A percentile compares a stretch with the other conserved stretches of the same genome.
These are phyloP conservation scores for Roridomyces roridus DNA, from an alignment of 768 basidiomycete genomes.

Conservation along the genomic window DNA sequence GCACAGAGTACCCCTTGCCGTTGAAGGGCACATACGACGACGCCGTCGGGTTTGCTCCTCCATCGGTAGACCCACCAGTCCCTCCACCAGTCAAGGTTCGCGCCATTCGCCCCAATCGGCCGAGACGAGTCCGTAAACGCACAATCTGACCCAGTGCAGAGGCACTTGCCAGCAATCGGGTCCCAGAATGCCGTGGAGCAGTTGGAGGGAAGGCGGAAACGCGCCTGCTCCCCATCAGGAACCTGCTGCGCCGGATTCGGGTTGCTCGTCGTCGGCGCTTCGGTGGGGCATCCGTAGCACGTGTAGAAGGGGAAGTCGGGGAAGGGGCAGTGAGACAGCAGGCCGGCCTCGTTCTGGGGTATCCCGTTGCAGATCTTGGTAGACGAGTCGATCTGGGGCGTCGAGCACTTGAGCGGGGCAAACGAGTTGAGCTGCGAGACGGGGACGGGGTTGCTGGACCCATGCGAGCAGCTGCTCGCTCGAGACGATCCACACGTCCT, in stretches of 20 bases:
- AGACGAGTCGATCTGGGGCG: conserved; percentile 60
- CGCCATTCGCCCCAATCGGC: conserved; percentile 73
- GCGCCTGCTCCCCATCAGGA: conserved; percentile 47
- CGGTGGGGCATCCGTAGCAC: conserved; percentile 76
- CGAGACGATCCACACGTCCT: conserved; percentile 75
- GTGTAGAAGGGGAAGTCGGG: conserved; percentile 80
- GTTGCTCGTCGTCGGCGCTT: conserved; percentile 54
- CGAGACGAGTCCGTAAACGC: conserved; percentile 65
- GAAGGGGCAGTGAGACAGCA: conserved; percentile 67
- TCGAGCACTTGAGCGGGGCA: conserved; percentile 64
- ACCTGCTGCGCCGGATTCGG: conserved; percentile 71
- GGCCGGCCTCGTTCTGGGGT: conserved; percentile 65
- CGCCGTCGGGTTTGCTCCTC: conserved; percentile 22
- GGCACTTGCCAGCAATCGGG: conserved; percentile 66
- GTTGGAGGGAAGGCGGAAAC: conserved; percentile 64
- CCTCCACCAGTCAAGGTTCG: conserved; percentile 72
- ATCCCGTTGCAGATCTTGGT: conserved; percentile 79
- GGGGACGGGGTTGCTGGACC: conserved; percentile 73
- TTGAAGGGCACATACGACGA: conserved; percentile 59
- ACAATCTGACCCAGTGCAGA: conserved; percentile 63
- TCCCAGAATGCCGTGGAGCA: conserved; percentile 85
- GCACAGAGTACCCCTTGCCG: conserved; percentile 19
- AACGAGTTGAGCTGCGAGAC: conserved; percentile 60
- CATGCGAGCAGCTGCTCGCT: conserved; percentile 74
- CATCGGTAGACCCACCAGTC: conserved; percentile 39